phyloP scores from a whole-genome alignment of 371 early-diverging fungal genomes.

The Actinomucor elegans region DNA sequence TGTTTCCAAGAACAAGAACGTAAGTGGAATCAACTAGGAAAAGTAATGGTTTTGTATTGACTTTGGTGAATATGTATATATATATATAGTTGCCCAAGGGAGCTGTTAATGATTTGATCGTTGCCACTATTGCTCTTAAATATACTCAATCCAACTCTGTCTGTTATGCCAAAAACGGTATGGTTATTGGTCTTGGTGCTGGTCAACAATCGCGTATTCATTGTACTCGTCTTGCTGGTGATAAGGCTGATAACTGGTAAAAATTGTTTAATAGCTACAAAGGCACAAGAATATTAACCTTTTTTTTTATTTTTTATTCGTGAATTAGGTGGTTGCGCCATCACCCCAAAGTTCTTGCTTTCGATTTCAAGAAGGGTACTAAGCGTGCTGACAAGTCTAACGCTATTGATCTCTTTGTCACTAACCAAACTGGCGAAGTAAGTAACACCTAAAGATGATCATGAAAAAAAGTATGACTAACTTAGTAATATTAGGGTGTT shows the following conservation, averaged over 20 bases:
- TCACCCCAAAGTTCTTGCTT: constrained; percentile 86
- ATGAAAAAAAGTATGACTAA: not conserved
- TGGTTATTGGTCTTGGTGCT: constrained; percentile 97
- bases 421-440: constrained; percentile 77
- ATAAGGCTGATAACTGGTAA: constrained; percentile 97
- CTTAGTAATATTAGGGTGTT: constrained; percentile 40
- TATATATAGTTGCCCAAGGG: constrained; percentile 57
- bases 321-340: constrained; percentile 95
- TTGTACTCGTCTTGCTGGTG: constrained; percentile 97
- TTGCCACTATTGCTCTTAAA: constrained; percentile 96
- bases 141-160: constrained; percentile 98
- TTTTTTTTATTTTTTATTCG: not conserved
- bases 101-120: constrained; percentile 84
- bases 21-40: too few species aligned
- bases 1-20: constrained; percentile 76
- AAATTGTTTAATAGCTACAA: not conserved
- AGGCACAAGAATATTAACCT: not conserved
- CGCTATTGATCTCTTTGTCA: constrained; percentile 94
- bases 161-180: constrained; percentile 96
- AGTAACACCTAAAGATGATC: not conserved
- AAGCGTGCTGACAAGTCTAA: constrained; percentile 97
- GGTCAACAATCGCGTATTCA: constrained; percentile 98
- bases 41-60: too few species aligned
- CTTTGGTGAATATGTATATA: not conserved
- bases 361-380: constrained; percentile 82